Percentiles rank a stretch among this genome's conserved stretches.
Conservation (phyloP, 306 rosid genomes). For the Phaseolus lunatus region DNA sequence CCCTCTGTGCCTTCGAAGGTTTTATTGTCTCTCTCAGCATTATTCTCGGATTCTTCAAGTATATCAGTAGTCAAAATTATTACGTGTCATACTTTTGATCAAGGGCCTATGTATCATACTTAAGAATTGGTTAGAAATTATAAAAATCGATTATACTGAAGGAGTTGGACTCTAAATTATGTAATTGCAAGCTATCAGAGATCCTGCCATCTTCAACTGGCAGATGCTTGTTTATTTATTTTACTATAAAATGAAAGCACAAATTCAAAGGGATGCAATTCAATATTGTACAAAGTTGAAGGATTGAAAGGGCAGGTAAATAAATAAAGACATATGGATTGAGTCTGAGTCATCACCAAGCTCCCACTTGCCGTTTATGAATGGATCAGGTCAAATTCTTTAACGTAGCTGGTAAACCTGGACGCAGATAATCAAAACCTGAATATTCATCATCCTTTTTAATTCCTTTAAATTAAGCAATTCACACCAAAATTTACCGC, state of each 20-base stretch:
- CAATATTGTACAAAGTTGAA: background rate
- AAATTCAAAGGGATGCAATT: conserved; percentile 1
- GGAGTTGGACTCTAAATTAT: background rate
- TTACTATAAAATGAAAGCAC: background rate
- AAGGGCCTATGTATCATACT: background rate
- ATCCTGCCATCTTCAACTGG: background rate
- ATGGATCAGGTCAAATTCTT: conserved; percentile 27
- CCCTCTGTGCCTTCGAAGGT: background rate
- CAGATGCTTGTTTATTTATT: background rate
- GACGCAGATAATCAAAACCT: background rate
- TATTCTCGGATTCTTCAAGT: background rate
- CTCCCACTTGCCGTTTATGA: conserved; percentile 2
- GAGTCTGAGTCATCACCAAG: conserved; percentile 38
- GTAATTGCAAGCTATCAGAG: background rate
- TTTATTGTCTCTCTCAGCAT: background rate
- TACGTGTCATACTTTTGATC: background rate
- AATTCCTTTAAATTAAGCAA: background rate
- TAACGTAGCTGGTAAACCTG: background rate
- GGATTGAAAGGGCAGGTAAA: conserved; percentile 1
- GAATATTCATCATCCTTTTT: background rate
- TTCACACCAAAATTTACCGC: background rate
- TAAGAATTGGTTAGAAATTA: background rate
- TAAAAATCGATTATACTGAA: background rate
- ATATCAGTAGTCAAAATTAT: background rate
- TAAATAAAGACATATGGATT: conserved; percentile 4